These are phyloP conservation scores for Fabrea salina DNA, from an alignment of 169 alveolate species.

Conservation along the genomic window DNA sequence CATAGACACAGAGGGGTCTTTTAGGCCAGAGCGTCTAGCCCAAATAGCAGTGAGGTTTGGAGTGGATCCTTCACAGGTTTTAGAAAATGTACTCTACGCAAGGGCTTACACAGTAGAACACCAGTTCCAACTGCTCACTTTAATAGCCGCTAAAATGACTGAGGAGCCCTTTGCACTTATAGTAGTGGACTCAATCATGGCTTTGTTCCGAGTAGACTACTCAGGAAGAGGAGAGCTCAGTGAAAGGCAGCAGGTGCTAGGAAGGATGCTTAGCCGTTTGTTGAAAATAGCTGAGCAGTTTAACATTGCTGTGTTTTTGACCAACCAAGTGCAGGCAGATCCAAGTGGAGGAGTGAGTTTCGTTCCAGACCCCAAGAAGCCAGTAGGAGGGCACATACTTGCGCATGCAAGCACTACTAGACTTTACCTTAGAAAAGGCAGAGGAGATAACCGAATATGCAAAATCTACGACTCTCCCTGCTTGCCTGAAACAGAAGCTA, in stretches of 20 bases:
- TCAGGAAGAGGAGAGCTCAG: conserved; percentile 97
- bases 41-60: conserved; percentile 97
- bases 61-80: conserved; percentile 93
- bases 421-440: conserved; percentile 90
- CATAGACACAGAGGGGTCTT: conserved; percentile 99
- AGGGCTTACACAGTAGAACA: conserved; percentile 97
- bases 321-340: conserved; percentile 91
- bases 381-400: conserved; percentile 98
- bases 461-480: conserved; percentile 97
- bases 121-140: conserved; percentile 91
- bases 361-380: conserved; percentile 74
- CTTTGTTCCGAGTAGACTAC: conserved; percentile 87
- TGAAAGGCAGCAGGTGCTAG: conserved; percentile 96
- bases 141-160: conserved; percentile 97
- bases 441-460: conserved; percentile 94
- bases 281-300: conserved; percentile 95
- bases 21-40: conserved; percentile 98
- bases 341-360: conserved; percentile 66
- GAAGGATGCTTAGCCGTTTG: conserved; percentile 93
- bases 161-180: conserved; percentile 95
- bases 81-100: conserved; percentile 97
- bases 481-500: conserved; percentile 98
- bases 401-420: conserved; percentile 99
- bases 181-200: conserved; percentile 93
- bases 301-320: conserved; percentile 92